Evolutionary conservation across 169 alveolate species (phyloP), one percentile per base, ranked within the genome.

Genomic region (Plasmodium malariae): DNA sequence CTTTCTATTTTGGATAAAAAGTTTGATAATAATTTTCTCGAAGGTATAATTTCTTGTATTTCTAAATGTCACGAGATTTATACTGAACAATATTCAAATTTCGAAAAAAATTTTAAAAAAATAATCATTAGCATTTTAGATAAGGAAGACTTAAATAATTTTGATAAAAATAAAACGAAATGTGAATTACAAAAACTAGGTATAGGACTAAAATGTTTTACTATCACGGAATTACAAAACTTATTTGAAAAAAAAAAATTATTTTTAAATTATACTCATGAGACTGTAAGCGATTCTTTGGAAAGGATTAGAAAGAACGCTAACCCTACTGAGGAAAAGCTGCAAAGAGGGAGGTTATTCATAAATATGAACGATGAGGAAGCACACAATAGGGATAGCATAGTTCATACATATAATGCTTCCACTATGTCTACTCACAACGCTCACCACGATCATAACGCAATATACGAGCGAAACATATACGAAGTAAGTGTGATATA

Each of bases 401-500:
- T 7, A 9, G 4, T 5, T n/a, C 43, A 59, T 51, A 40, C 2
- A 17, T 17, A 4, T 40, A 21, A 68, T 9, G 9, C 32, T 1
- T 14, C 32, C 67, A n/a, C n/a, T n/a, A n/a, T n/a, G n/a, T n/a
- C n/a, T n/a, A n/a, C n/a, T n/a, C n/a, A n/a, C n/a, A n/a, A n/a
- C n/a, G n/a, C n/a, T n/a, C n/a, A n/a, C n/a, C n/a, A n/a, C 28
- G 24, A 14, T 3, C 7, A 71, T 19, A n/a, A 4, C 63, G 19
- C 14, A 26, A 3, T 4, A 11, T 78, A 78, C 30, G 21, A 26
- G 21, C 9, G 36, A 6, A 65, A 78, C 17, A 54, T 78, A 7
- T 63, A 36, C 9, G 96, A 93, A 86, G 88, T 95, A 14, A 83
- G 96, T n/a, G 88, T 95, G 57, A 74, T 94, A 62, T 94, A 93